Evolutionary conservation across 495 filamentous ascomycete genomes (phyloP).

Genomic region (Umbilicaria muhlenbergii): DNA sequence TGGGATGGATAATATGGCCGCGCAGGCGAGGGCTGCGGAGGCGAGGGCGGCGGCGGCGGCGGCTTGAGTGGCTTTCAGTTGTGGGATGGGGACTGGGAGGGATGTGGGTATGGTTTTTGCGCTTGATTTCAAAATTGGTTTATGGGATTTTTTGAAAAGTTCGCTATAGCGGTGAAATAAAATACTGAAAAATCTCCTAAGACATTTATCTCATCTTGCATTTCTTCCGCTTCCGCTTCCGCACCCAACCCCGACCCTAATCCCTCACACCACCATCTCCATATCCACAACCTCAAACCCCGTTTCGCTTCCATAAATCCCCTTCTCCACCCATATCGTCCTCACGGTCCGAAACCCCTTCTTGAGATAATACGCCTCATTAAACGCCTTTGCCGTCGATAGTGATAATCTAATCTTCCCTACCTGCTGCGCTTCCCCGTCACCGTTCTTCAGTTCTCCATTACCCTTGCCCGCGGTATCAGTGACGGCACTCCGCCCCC

Average conservation of each 20-base stretch:
- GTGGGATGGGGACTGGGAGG: neutral
- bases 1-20: slow-evolving; percentile 26
- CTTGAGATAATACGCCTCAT: slow-evolving; percentile 5
- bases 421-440: neutral
- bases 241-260: no score
- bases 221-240: no score
- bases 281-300: slow-evolving; percentile 10
- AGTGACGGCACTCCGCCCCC: no score
- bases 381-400: slow-evolving; percentile 7
- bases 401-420: slow-evolving; percentile 1
- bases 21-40: slow-evolving; percentile 15
- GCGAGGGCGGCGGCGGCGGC: slow-evolving; percentile 6
- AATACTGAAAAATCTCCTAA: no score
- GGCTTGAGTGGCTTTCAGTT: neutral
- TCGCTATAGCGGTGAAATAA: no score
- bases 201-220: no score
- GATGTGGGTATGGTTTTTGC: neutral
- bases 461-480: no score
- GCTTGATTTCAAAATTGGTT: no score
- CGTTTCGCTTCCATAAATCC: slow-evolving; percentile 2
- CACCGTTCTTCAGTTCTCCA: no score
- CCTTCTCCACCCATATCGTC: neutral
- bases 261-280: neutral
- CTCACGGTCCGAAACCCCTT: neutral
- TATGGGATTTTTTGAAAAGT: no score